Evolutionary conservation across 192 early-diverging fungal species (phyloP).

Genomic region (Dissophora globulifera): DNA sequence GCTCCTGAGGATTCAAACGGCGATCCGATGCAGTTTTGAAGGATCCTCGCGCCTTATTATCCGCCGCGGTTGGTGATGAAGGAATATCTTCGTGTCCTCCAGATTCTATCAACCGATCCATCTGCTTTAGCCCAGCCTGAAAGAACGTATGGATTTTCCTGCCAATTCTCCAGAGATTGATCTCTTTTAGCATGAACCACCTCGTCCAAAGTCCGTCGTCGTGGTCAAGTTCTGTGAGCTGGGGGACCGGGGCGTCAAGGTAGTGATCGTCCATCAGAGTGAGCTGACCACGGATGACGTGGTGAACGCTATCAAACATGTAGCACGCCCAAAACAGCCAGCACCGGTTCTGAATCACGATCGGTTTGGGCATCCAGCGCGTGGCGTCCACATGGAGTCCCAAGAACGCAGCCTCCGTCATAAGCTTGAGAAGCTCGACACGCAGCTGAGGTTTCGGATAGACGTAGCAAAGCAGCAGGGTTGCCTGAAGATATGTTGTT

Average conservation of each 20-base stretch:
- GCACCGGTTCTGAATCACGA: constrained; percentile 39
- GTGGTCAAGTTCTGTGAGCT: constrained; percentile 33
- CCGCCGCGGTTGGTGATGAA: not conserved
- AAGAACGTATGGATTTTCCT: constrained; percentile 46
- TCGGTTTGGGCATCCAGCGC: constrained; percentile 48
- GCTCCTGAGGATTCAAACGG: constrained; percentile 1
- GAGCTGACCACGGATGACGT: constrained; percentile 38
- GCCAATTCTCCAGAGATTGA: constrained; percentile 43
- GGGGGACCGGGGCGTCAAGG: constrained; percentile 35
- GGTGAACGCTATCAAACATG: constrained; percentile 42
- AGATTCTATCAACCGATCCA: constrained; percentile 27
- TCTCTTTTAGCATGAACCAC: constrained; percentile 51
- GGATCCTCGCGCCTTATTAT: not conserved
- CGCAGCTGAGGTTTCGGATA: constrained; percentile 44
- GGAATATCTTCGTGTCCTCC: not conserved
- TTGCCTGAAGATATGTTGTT: constrained; percentile 27
- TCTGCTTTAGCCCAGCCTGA: constrained; percentile 27
- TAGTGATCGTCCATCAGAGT: constrained; percentile 43
- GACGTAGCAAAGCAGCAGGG: constrained; percentile 38
- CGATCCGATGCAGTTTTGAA: no score
- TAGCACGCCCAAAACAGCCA: constrained; percentile 50
- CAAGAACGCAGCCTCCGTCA: constrained; percentile 35
- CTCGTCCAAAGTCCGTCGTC: constrained; percentile 50
- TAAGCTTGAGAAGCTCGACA: constrained; percentile 34
- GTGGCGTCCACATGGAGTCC: constrained; percentile 33